Evolutionary conservation across 805 yeast genomes (phyloP), one percentile per base, ranked within the genome.

Genomic region (Ogataea ganodermae): DNA sequence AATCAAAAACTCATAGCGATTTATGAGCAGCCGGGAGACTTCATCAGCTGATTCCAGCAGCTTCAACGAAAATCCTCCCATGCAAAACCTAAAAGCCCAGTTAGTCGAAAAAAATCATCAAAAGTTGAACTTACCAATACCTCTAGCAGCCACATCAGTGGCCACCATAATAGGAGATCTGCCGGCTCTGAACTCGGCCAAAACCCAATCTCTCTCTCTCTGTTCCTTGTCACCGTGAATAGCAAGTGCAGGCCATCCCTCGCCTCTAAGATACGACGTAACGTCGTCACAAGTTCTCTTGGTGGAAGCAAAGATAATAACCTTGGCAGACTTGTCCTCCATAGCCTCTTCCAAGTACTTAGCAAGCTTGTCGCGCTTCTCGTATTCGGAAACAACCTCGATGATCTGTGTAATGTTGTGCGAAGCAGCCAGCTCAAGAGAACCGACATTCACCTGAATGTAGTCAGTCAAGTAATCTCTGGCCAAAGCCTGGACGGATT

Each of bases 141-240:
- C 99, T 81, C 99, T 88, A 58, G 99, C 97, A 55, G 99, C 99
- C 70, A 94, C 99, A 72, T 94, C 99, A 56, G 99, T 94, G 53
- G 99, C 99, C 68, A 91, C 96, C 97, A 94, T 90, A 65, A 94
- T 85, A 57, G 97, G 96, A 46, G 95, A 83, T 71, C 84, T 87
- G 62, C 98, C 98, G 51, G 81, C 66, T 80, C 86, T 88, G 78
- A 94, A 94, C 74, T 92, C 97, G 59, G 75, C 79, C 71, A 94
- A 76, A 60, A 92, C 98, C 98, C 98, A 94, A 75, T 94, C 98
- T 80, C 99, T 91, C 75, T 94, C 98, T 68, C 84, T 80, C 77
- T 94, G 99, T 64, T 86, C 89, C 72, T 94, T 94, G 73, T 94
- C 99, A 77, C 99, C 99, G 69, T 94, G 99, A 65, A 94, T 89